Evolutionary conservation across 768 basidiomycete genomes (phyloP), one percentile per base, ranked within the genome.

Genomic region (Podaxis sp.): DNA sequence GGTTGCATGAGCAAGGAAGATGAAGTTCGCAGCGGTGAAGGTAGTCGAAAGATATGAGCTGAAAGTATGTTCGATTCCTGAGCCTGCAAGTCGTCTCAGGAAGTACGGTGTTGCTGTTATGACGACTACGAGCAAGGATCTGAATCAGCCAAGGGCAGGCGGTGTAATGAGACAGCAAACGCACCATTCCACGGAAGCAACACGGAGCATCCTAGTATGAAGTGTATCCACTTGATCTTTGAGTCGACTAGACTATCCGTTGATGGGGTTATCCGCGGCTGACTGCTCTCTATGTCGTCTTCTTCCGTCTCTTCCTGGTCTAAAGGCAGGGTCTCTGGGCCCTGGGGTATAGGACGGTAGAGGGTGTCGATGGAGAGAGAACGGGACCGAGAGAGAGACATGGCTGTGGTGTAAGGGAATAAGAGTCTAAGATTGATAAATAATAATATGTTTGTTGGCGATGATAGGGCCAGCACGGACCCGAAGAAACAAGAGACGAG

Each of bases 141-240:
- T 18, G 55, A 10, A 54, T 60, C 51, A 53, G 27, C 27, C 32
- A 9, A 27, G 36, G 23, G 11, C 27, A 52, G 50, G 40, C 14
- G 13, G 42, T 52, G 14, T 5, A 50, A 28, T 50, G 6, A 9
- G 18, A 36, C 10, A 9, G 66, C 27, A 59, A 14, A 69, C 81
- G 69, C 70, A 93, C 94, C 93, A 69, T 95, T 96, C 94, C 94
- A 97, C 28, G 91, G 88, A 16, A 97, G 73, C 5, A 97, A 79
- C 3, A 89, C 82, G 18, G 91, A 89, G 59, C 88, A 88, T 2
- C 94, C 93, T 16, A 95, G 72, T 23, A 89, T 71, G 64, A 91
- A 90, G 65, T 86, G 81, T 44, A 87, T 81, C 85, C 87, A 88
- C 53, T 75, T 72, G 66, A 87, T 79, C 50, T 74, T 77, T 46